A percentile compares a stretch with the other conserved stretches of the same genome.
These are phyloP conservation scores for Coccomyxa subellipsoidea DNA, from an alignment of 163 green algal genomes.

Conservation along the genomic window DNA sequence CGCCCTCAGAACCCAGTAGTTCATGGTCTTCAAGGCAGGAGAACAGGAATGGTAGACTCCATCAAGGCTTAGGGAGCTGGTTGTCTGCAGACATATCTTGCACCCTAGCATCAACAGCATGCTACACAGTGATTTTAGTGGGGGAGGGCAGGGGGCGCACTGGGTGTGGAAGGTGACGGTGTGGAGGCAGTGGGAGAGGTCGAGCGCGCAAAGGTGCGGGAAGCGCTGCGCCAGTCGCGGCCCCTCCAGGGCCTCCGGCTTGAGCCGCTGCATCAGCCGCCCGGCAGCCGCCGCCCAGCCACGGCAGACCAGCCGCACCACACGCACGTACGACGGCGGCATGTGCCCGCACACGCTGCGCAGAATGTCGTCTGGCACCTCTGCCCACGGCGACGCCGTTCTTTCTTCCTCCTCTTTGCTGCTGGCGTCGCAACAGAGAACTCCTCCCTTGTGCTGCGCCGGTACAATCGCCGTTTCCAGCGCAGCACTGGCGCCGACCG, in stretches of 20 bases:
- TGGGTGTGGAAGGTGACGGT: constrained; percentile 11
- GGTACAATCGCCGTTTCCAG: no score
- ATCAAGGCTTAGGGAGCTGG: no score
- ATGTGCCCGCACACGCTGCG: constrained; percentile 19
- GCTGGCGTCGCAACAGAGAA: no score
- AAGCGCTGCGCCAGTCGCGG: constrained; percentile 27
- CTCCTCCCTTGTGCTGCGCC: no score
- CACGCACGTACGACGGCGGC: background rate
- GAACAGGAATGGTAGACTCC: no score
- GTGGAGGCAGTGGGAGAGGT: constrained; percentile 18
- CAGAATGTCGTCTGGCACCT: constrained; percentile 21
- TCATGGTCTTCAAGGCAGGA: no score
- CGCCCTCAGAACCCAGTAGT: no score
- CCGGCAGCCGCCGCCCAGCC: constrained; percentile 27
- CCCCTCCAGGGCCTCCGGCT: constrained; percentile 24
- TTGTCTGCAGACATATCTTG: background rate
- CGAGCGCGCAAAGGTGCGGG: constrained; percentile 25
- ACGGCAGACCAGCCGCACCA: background rate
- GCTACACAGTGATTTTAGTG: background rate
- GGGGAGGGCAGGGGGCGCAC: background rate
- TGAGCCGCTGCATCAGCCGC: constrained; percentile 10
- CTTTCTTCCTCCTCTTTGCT: background rate
- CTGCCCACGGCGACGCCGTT: background rate
- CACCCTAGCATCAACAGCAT: no score
- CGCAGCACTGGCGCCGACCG: no score